phyloP scores from a whole-genome alignment of 352 stramenopile species.

The Pythium aristosporum region DNA sequence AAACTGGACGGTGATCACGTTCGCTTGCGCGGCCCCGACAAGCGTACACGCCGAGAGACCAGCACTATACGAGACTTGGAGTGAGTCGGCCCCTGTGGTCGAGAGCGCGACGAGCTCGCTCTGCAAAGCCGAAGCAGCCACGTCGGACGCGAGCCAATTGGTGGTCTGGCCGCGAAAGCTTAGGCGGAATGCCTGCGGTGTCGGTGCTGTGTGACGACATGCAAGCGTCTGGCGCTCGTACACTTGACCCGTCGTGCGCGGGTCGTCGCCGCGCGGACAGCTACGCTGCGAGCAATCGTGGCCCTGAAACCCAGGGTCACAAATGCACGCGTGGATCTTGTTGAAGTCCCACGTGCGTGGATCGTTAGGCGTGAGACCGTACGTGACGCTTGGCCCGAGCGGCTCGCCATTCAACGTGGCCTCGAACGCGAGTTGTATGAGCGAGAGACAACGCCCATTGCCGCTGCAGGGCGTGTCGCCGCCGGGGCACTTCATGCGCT shows the following conservation, averaged over 20 bases:
- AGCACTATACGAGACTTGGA: conserved; percentile 55
- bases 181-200: conserved; percentile 48
- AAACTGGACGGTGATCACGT: conserved; percentile 68
- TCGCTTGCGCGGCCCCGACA: conserved; percentile 24
- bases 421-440: conserved; percentile 57
- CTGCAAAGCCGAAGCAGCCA: conserved; percentile 36
- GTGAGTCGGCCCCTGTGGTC: conserved; percentile 31
- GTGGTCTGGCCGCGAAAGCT: conserved; percentile 55
- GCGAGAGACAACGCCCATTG: conserved; percentile 67
- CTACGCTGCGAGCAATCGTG: conserved; percentile 79
- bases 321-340: conserved; percentile 88
- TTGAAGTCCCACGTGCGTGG: conserved; percentile 82
- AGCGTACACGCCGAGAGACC: conserved; percentile 52
- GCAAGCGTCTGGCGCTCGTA: conserved; percentile 63
- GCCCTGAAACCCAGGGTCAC: conserved; percentile 78
- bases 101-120: conserved; percentile 39
- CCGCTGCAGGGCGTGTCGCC: conserved; percentile 54
- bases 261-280: conserved; percentile 68
- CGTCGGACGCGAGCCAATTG: conserved; percentile 39
- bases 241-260: conserved; percentile 55
- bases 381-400: conserved; percentile 37
- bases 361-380: conserved; percentile 66
- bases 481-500: conserved; percentile 67
- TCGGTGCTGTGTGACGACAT: conserved; percentile 42
- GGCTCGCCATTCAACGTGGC: conserved; percentile 52